Evolutionary conservation across 768 basidiomycete species (phyloP).

Genomic region (Strobilomyces dryophilus): DNA sequence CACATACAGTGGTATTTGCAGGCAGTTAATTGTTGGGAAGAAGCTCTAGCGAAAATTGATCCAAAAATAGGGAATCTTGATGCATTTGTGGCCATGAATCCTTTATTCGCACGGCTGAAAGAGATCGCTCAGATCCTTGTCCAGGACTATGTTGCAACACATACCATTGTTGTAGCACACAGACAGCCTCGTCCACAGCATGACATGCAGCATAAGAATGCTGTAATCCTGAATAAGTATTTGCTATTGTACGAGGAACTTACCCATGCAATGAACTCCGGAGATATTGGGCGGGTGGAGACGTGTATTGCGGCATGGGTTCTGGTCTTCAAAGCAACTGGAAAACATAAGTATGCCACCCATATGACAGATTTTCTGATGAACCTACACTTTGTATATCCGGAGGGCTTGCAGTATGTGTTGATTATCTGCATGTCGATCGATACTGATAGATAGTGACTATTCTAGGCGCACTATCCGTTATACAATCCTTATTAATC

Average conservation of each 20-base stretch:
- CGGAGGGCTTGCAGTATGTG: background rate
- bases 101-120: background rate
- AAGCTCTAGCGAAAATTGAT: background rate
- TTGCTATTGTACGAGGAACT: background rate
- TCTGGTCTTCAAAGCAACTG: constrained; percentile 24
- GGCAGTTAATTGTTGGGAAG: background rate
- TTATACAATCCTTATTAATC: background rate
- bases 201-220: background rate
- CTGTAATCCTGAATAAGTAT: background rate
- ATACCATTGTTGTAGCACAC: too few species aligned
- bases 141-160: background rate
- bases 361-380: constrained; percentile 24
- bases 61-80: background rate
- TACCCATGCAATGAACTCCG: background rate
- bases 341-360: constrained; percentile 35
- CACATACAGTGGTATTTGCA: constrained; percentile 26
- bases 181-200: too few species aligned
- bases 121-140: background rate
- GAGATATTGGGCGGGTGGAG: constrained; percentile 32
- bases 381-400: background rate
- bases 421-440: background rate
- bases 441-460: background rate
- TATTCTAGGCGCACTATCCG: background rate
- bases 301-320: constrained; percentile 25
- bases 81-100: background rate